These are phyloP conservation scores for Nicotiana rustica DNA, from an alignment of 305 asterid genomes.

Conservation along the genomic window DNA sequence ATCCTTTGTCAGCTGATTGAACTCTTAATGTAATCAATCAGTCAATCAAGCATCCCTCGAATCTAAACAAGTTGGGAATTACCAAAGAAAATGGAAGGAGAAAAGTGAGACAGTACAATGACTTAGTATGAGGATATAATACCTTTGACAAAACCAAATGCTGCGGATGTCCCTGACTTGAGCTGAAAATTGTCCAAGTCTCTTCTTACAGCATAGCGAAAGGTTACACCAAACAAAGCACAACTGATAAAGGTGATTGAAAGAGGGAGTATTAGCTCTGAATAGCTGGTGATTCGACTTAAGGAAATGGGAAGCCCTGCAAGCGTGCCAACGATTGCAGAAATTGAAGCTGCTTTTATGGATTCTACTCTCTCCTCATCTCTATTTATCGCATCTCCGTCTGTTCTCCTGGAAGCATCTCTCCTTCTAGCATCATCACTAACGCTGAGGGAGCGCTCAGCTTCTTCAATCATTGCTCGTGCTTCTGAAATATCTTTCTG, in stretches of 20 bases:
- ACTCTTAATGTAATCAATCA: slow-evolving; percentile 7
- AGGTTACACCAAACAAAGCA: slow-evolving; percentile 89
- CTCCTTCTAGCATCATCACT: slow-evolving; percentile 32
- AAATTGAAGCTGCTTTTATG: slow-evolving; percentile 76
- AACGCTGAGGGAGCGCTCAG: slow-evolving; percentile 60
- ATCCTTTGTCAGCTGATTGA: slow-evolving; percentile 10
- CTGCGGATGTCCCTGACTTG: slow-evolving; percentile 87
- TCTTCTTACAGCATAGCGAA: slow-evolving; percentile 82
- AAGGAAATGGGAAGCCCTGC: slow-evolving; percentile 75
- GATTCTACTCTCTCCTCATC: slow-evolving; percentile 80
- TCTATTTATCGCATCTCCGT: slow-evolving; percentile 46
- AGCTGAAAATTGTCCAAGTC: slow-evolving; percentile 84
- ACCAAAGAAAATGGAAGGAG: slow-evolving; percentile 21
- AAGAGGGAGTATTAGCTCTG: slow-evolving; percentile 69
- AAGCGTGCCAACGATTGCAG: slow-evolving; percentile 78
- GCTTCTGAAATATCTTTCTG: slow-evolving; percentile 90
- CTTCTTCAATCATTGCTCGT: slow-evolving; percentile 81
- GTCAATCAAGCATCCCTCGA: background rate
- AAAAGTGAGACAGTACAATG: background rate
- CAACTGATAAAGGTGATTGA: slow-evolving; percentile 74
- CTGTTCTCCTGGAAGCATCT: slow-evolving; percentile 32
- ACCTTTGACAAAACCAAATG: slow-evolving; percentile 92
- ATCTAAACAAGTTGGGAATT: background rate
- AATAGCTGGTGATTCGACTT: slow-evolving; percentile 52
- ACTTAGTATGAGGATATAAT: slow-evolving; percentile 15